phyloP scores from a whole-genome alignment of 805 yeast genomes.

The Ogataea minuta region DNA sequence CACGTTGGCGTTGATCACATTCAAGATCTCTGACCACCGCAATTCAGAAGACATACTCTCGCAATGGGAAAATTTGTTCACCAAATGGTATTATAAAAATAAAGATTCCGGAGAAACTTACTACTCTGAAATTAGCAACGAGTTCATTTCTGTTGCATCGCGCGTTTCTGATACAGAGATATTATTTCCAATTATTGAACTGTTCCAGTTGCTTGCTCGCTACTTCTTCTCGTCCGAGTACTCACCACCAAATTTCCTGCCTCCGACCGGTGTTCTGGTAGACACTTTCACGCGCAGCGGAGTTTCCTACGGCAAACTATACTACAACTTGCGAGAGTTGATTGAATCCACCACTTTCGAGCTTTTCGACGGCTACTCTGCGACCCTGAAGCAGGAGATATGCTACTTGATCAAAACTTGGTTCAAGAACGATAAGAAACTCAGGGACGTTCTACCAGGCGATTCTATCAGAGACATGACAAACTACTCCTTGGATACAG shows the following conservation, averaged over 20 bases:
- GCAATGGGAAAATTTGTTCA: conserved; percentile 76
- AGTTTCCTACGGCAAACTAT: conserved; percentile 60
- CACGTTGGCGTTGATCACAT: conserved; percentile 74
- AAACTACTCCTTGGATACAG: conserved; percentile 49
- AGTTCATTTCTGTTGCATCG: conserved; percentile 50
- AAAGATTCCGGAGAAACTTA: conserved; percentile 36
- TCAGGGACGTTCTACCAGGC: conserved; percentile 53
- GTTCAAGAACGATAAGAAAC: conserved; percentile 62
- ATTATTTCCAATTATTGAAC: conserved; percentile 74
- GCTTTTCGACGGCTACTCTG: conserved; percentile 44
- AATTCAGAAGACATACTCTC: conserved; percentile 77
- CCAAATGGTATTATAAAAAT: conserved; percentile 42
- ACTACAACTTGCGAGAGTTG: conserved; percentile 59
- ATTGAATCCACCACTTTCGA: conserved; percentile 59
- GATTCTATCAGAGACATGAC: conserved; percentile 44
- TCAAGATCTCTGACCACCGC: conserved; percentile 81
- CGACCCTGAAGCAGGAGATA: conserved; percentile 52
- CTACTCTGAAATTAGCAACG: conserved; percentile 37
- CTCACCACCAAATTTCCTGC: conserved; percentile 10
- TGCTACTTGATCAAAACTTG: conserved; percentile 60
- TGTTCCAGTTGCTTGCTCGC: conserved; percentile 63
- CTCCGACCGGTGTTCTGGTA: conserved; percentile 49
- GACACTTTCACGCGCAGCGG: conserved; percentile 66
- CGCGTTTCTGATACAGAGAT: conserved; percentile 66
- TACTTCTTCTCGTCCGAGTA: conserved; percentile 39